Percentiles rank a stretch among this genome's conserved stretches.
phyloP scores from a whole-genome alignment of 2,329 filamentous ascomycete species.

The Aspergillus sergii region DNA sequence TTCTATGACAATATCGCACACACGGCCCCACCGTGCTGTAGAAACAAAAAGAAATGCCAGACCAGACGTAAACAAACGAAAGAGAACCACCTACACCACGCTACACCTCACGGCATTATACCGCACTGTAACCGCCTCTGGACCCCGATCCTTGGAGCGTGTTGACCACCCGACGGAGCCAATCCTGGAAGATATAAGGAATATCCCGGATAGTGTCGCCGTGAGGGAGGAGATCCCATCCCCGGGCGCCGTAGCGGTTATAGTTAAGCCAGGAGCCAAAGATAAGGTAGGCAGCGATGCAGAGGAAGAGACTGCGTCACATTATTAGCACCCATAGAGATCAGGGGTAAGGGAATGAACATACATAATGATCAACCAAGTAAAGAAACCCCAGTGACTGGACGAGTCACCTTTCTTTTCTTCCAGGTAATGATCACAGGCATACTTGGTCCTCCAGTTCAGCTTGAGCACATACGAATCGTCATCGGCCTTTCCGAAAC shows the following conservation, averaged over 20 bases:
- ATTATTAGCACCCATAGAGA: neutral
- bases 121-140: constrained; percentile 91
- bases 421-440: constrained; percentile 66
- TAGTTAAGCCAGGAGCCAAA: constrained; percentile 99
- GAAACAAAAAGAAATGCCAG: neutral
- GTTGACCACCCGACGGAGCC: constrained; percentile 75
- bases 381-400: constrained; percentile 89
- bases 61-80: neutral
- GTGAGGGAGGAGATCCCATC: constrained; percentile 93
- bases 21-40: neutral
- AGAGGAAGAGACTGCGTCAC: constrained; percentile 73
- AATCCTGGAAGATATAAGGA: constrained; percentile 90
- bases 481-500: constrained; percentile 66
- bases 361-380: constrained; percentile 93
- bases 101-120: constrained; percentile 53
- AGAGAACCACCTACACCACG: neutral
- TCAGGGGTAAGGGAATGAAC: constrained; percentile 37
- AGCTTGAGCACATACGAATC: constrained; percentile 68
- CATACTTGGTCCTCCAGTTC: constrained; percentile 85
- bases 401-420: constrained; percentile 48
- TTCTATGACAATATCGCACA: neutral
- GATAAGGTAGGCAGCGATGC: constrained; percentile 85
- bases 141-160: constrained; percentile 82
- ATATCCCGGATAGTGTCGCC: constrained; percentile 89
- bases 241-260: constrained; percentile 90